A percentile compares a stretch with the other conserved stretches of the same genome.
Conservation (phyloP, 306 rosid species). For the Sophora flavescens region DNA sequence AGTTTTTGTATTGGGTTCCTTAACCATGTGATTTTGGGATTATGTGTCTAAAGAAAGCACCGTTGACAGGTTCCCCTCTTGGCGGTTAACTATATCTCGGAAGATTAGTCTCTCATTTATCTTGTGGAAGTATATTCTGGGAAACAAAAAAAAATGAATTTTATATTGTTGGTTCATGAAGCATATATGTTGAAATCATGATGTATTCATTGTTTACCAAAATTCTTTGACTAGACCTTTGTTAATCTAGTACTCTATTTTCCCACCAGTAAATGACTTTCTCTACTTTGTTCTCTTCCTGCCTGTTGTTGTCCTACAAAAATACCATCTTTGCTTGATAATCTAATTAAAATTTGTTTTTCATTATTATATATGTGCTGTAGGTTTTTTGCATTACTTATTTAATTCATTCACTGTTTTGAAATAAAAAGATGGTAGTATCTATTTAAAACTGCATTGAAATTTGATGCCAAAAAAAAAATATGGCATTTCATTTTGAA, state of each 20-base stretch:
- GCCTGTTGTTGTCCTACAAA: neutral
- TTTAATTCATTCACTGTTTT: conserved; percentile 13
- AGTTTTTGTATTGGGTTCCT: too few species aligned
- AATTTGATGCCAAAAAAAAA: neutral
- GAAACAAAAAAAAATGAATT: too few species aligned
- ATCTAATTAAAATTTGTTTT: neutral
- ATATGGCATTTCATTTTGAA: conserved; percentile 20
- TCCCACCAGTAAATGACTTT: neutral
- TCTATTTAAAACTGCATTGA: neutral
- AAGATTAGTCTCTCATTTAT: too few species aligned
- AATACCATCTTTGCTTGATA: too few species aligned
- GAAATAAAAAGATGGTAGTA: conserved; percentile 1
- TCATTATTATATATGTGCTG: neutral
- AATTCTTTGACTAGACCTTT: conserved; percentile 2
- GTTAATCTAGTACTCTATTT: neutral
- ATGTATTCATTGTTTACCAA: neutral
- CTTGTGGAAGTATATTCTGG: too few species aligned
- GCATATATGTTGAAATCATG: neutral
- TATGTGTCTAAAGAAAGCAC: too few species aligned
- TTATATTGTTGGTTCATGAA: neutral
- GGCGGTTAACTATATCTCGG: too few species aligned
- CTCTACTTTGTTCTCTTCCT: neutral
- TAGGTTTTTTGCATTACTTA: neutral
- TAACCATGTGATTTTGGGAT: too few species aligned
- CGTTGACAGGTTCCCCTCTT: too few species aligned